A percentile compares a stretch with the other conserved stretches of the same genome.
Evolutionary conservation across 164 flowering plant species (phyloP).

Genomic region (Stephania cephalantha): DNA sequence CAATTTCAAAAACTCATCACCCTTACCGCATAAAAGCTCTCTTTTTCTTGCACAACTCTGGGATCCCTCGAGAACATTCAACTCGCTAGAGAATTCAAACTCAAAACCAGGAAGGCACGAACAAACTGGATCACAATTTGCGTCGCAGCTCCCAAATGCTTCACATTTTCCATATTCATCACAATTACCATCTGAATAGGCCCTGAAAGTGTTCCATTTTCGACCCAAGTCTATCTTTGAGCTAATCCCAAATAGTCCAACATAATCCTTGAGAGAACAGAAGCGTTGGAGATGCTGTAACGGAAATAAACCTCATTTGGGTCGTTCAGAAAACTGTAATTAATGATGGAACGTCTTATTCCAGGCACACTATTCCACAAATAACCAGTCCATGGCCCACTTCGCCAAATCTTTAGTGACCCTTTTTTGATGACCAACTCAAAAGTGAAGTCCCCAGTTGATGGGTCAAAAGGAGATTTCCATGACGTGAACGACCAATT

Average conservation of each 20-base stretch:
- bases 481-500: not conserved
- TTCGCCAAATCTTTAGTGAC: not conserved
- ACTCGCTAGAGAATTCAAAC: constrained; percentile 6
- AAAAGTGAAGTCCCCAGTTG: not conserved
- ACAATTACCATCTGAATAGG: constrained; percentile 16
- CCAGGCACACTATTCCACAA: constrained; percentile 21
- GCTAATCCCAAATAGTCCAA: constrained; percentile 12
- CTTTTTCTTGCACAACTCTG: constrained; percentile 28
- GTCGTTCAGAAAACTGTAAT: constrained; percentile 2
- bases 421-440: not conserved
- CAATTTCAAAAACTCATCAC: no score
- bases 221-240: constrained; percentile 7
- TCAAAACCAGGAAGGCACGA: constrained; percentile 3
- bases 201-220: constrained; percentile 16
- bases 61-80: constrained; percentile 14
- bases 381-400: constrained; percentile 1
- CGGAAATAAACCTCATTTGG: constrained; percentile 5
- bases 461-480: constrained; percentile 2
- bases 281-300: not conserved
- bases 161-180: not conserved
- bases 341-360: constrained; percentile 9
- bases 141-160: not conserved
- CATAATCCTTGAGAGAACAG: constrained; percentile 7
- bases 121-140: not conserved
- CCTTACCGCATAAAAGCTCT: no score